phyloP scores from a whole-genome alignment of 305 asterid genomes.

The Lippia alba region DNA sequence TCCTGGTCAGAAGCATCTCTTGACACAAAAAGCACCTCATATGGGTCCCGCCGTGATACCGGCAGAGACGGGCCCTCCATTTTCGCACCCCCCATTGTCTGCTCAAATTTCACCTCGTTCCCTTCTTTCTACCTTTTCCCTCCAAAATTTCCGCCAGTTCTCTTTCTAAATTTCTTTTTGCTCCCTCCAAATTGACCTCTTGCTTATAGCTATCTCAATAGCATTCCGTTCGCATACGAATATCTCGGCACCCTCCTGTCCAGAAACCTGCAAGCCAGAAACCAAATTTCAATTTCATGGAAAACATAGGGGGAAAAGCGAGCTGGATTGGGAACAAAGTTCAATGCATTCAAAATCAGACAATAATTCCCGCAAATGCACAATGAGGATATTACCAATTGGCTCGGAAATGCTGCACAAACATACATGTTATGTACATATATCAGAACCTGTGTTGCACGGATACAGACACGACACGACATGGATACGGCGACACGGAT shows the following conservation, averaged over 20 bases:
- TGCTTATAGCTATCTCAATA: conserved; percentile 28
- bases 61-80: conserved; percentile 79
- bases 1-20: conserved; percentile 96
- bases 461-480: neutral
- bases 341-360: conserved; percentile 33
- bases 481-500: too few species aligned
- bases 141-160: conserved; percentile 5
- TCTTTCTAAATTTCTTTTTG: neutral
- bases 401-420: neutral
- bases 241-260: conserved; percentile 38
- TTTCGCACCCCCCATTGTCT: conserved; percentile 60
- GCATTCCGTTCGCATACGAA: conserved; percentile 30
- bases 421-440: too few species aligned
- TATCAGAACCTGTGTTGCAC: neutral
- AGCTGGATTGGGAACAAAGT: conserved; percentile 35
- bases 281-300: conserved; percentile 12
- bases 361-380: conserved; percentile 17
- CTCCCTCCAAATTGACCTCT: conserved; percentile 29
- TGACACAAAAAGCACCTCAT: conserved; percentile 85
- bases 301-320: conserved; percentile 21
- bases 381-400: conserved; percentile 26
- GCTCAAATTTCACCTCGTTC: conserved; percentile 17
- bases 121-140: neutral
- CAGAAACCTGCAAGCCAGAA: conserved; percentile 10
- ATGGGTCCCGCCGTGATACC: conserved; percentile 83